Evolutionary conservation across 306 rosid genomes (phyloP).

Genomic region (Vigna trinervia): DNA sequence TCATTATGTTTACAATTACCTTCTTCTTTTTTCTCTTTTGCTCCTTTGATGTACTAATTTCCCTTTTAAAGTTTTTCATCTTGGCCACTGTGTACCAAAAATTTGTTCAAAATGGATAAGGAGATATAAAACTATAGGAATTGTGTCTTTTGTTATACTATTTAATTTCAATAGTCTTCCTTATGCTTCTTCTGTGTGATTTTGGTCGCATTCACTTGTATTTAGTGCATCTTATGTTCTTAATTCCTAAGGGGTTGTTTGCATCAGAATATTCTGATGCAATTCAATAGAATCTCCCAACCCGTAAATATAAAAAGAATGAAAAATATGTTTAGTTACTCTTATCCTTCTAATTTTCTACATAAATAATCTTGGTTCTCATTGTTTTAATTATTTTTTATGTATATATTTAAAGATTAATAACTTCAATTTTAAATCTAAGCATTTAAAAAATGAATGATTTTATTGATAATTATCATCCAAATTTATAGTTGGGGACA

Average conservation of each 20-base stretch:
- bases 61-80: slow-evolving; percentile 3
- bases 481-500: no score
- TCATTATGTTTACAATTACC: slow-evolving; percentile 11
- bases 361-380: no score
- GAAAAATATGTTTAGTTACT: no score
- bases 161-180: neutral
- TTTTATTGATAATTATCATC: no score
- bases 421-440: no score
- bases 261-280: neutral
- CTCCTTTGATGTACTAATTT: slow-evolving; percentile 7
- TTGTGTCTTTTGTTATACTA: slow-evolving; percentile 28
- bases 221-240: neutral
- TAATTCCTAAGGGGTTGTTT: neutral
- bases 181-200: neutral
- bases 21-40: neutral
- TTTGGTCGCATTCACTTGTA: neutral
- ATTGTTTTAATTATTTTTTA: no score
- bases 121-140: slow-evolving; percentile 25
- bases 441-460: no score
- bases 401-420: no score
- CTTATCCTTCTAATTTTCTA: no score
- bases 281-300: neutral
- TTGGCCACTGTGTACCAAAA: slow-evolving; percentile 23
- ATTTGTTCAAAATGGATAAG: slow-evolving; percentile 32
- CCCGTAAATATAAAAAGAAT: neutral